Base-by-base conservation (phyloP, 2,329 filamentous ascomycete species). In the Sporothrix inflata region DNA sequence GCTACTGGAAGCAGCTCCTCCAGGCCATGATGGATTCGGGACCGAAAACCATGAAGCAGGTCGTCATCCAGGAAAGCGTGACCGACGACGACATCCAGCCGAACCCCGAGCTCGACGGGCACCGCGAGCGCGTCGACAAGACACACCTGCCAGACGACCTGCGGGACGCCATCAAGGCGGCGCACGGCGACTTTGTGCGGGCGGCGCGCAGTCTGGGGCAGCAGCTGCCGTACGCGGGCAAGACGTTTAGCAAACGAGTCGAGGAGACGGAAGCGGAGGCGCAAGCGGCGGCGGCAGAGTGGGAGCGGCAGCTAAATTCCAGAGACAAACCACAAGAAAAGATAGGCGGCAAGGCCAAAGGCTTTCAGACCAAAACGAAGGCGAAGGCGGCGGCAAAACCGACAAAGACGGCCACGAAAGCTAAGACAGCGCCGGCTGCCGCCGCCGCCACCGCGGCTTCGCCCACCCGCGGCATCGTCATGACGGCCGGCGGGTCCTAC, bases 401-500 rank as follows among this genome's bases (percentile, higher is more conserved):
- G 42, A 47, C 42, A 6, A 34, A 45, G 42, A 12, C 11, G 42
- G 2, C 42, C 27, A 16, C 27, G 9, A 38, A 34, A 30, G 16
- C 53, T 2, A 57, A 34, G 14, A 14, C 53, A 8, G 53, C 12
- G 8, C 9, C 6, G 27, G 27, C 55, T 8, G 57, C 57, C 1
- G 7, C 34, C 14, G 45, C 60, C 2, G 38, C 49, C 5, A 12
- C 47, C 2, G 67, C 24, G 12, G 27, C 24, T 2, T 45, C 11
- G n/a, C 69, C 69, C 14, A 82, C 82, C 6, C 80, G 82, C 3
- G 86, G 86, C 3, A 80, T 88, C 45, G 85, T 88, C 51, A 85
- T 85, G 27, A 85, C 84, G 1, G 84, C 84, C 2, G 83, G 84
- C 11, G 79, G 81, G 0, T 77, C 79, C 12, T 85, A 86, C 75